Base-by-base conservation (phyloP, 495 filamentous ascomycete species). In the Tuber borchii region DNA sequence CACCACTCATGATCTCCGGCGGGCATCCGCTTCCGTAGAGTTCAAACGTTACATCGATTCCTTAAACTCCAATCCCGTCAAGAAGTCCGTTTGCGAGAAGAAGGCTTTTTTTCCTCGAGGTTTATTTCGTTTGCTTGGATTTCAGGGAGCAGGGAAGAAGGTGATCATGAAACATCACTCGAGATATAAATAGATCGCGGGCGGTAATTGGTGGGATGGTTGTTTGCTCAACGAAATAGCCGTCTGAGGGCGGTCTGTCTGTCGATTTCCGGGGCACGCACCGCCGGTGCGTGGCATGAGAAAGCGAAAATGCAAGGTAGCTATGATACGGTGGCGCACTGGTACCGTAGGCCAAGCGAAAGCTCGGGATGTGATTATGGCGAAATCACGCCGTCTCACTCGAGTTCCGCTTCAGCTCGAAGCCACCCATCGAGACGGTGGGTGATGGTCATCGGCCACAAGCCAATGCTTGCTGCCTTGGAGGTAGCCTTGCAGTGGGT, bases 141-240 rank as follows among this genome's bases (percentile, higher is more conserved):
- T 31, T 31, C 26, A 31, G 16, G 16, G 56, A 8, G 16, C 56
- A 65, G 56, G 56, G 56, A 34, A 65, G 56, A 31, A 17, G 26
- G 26, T 34, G 26, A 34, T 65, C 56, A 65, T 65, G 56, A 65
- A 65, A 65, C 56, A 65, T 65, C 56, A 65, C 56, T 65, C 56
- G 56, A 3, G 14, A 34, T 65, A 65, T 31, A 65, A 65, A 65
- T 65, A 65, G 56, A 65, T 65, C 31, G 26, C 14, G 26, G 56
- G 56, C 56, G 56, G 56, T 34, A 65, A 34, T 34, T 34, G 56
- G 56, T 19, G 26, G 56, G 14, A 7, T 34, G 56, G 6, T 34
- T 65, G 56, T 65, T 34, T 65, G 26, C 56, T 34, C 16, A 14
- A 31, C 56, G 56, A 65, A 26, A 65, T 65, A 34, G 56, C 56